Evolutionary conservation across 1,284 basidiomycete species (phyloP).

Genomic region (Entoloma clypeatum): DNA sequence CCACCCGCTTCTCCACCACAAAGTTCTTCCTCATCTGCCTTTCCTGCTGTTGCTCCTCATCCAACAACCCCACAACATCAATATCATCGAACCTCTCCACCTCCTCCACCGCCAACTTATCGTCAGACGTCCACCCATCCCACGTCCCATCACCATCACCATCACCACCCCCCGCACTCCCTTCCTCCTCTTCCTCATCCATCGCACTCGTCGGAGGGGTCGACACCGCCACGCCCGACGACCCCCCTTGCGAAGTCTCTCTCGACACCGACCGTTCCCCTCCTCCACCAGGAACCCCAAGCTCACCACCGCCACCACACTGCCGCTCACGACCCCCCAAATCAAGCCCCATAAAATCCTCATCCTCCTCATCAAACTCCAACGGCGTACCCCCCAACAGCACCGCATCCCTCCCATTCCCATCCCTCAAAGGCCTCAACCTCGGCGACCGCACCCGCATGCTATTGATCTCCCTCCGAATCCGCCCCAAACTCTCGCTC

Average conservation of each 20-base stretch:
- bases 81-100: slow-evolving; percentile 64
- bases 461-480: slow-evolving; percentile 53
- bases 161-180: slow-evolving; percentile 32
- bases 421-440: slow-evolving; percentile 25
- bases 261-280: slow-evolving; percentile 26
- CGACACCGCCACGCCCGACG: slow-evolving; percentile 27
- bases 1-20: slow-evolving; percentile 2
- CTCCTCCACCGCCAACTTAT: slow-evolving; percentile 56
- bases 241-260: slow-evolving; percentile 29
- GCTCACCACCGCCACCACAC: slow-evolving; percentile 1
- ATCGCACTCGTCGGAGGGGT: slow-evolving; percentile 36
- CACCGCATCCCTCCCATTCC: slow-evolving; percentile 24
- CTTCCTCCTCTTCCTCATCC: slow-evolving; percentile 23
- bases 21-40: background rate
- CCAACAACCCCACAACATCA: slow-evolving; percentile 54
- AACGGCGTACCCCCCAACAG: slow-evolving; percentile 43
- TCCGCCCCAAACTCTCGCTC: slow-evolving; percentile 49
- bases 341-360: slow-evolving; percentile 44
- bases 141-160: no score
- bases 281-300: no score
- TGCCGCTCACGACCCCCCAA: slow-evolving; percentile 1
- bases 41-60: slow-evolving; percentile 46
- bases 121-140: slow-evolving; percentile 51
- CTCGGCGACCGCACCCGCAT: slow-evolving; percentile 32
- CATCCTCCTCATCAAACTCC: slow-evolving; percentile 71